Conservation (phyloP, 1,139 yeast species). For the Diutina neorugosa region DNA sequence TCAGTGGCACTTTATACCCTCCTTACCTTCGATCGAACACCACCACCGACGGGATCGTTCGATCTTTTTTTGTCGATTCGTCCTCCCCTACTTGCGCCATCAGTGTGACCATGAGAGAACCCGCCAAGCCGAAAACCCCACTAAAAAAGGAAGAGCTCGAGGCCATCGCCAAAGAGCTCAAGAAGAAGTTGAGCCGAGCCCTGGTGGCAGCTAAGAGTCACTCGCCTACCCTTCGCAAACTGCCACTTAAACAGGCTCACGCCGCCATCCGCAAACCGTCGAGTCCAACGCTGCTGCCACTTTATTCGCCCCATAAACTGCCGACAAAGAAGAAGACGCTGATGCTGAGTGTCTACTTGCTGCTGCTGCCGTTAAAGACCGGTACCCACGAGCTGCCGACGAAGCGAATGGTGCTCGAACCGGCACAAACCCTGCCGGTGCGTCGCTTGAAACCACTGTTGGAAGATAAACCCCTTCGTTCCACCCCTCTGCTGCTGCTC, state of each 20-base stretch:
- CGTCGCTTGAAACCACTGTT: neutral
- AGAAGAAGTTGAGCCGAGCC: slow-evolving; percentile 31
- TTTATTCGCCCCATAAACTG: neutral
- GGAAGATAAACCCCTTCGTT: neutral
- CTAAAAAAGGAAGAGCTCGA: slow-evolving; percentile 35
- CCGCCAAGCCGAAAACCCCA: slow-evolving; percentile 21
- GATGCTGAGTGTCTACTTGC: neutral
- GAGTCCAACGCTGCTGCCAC: slow-evolving; percentile 12
- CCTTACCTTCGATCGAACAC: too few species aligned
- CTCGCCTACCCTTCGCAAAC: slow-evolving; percentile 10
- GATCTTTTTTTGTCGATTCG: too few species aligned
- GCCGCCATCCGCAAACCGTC: slow-evolving; percentile 10
- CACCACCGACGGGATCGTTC: too few species aligned
- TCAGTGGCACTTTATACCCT: too few species aligned
- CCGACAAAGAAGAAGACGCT: neutral
- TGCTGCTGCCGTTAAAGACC: slow-evolving; percentile 2
- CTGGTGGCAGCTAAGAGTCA: slow-evolving; percentile 33
- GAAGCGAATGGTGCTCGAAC: slow-evolving; percentile 3
- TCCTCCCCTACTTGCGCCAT: neutral
- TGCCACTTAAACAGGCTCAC: slow-evolving; percentile 11
- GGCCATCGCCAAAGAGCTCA: slow-evolving; percentile 33
- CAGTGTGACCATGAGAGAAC: neutral
- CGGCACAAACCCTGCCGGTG: neutral
- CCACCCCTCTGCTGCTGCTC: neutral
- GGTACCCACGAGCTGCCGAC: neutral